Percentiles rank a stretch among this genome's conserved stretches.
Conservation (phyloP, 2,329 filamentous ascomycete species). For the Didymella arachidicola region DNA sequence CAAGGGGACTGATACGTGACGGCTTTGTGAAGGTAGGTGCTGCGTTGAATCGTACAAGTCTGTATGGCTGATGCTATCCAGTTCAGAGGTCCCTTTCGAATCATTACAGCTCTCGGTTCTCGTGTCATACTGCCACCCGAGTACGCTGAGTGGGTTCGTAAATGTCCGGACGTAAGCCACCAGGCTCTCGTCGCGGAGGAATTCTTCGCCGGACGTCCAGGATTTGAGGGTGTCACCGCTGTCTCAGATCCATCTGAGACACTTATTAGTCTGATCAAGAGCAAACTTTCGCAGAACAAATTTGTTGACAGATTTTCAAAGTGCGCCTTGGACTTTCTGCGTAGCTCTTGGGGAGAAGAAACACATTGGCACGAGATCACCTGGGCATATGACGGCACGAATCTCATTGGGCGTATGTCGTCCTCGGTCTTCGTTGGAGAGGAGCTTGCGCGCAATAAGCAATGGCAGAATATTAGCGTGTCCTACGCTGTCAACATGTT, state of each 20-base stretch:
- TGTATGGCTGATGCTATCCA: neutral
- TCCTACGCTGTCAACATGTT: slow-evolving; percentile 4
- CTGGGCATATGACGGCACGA: neutral
- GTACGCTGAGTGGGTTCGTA: slow-evolving; percentile 1
- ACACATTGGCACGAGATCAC: neutral
- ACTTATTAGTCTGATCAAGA: neutral
- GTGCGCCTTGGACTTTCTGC: neutral
- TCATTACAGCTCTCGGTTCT: neutral
- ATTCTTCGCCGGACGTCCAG: neutral
- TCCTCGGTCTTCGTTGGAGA: neutral
- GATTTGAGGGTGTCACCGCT: neutral
- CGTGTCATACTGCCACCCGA: neutral
- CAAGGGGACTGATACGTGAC: neutral
- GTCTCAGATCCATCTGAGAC: neutral
- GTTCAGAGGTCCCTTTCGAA: neutral
- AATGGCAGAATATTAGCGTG: slow-evolving; percentile 1
- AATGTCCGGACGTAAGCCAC: neutral
- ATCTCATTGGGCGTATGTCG: slow-evolving; percentile 1
- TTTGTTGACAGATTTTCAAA: neutral
- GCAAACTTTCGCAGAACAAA: neutral
- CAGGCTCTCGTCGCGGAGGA: slow-evolving; percentile 1
- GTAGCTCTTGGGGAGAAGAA: neutral
- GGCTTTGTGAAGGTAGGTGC: neutral
- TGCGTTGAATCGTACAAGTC: neutral
- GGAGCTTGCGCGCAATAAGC: neutral